Evolutionary conservation across 2,329 filamentous ascomycete species (phyloP), one percentile per base, ranked within the genome.

Genomic region (Monilinia vaccinii-corymbosi): DNA sequence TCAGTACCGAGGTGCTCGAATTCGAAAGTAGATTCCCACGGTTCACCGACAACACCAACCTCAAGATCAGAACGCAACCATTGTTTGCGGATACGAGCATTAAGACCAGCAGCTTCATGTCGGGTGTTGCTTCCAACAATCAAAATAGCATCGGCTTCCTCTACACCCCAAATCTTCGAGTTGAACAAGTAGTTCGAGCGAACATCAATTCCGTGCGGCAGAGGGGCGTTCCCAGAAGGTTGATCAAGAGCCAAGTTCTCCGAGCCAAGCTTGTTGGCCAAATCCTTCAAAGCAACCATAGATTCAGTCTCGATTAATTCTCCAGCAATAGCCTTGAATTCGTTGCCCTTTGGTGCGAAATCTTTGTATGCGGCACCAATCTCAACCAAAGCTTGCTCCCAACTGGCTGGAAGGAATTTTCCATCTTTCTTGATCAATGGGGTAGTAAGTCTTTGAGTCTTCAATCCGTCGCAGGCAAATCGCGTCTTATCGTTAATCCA

Each of bases 401-500:
- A 99, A 36, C 91, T 89, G 18, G 87, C 90, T 32, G 94, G 91
- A 74, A 92, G 85, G 74, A 99, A 97, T 73, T 93, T 91, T 71
- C 92, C 88, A 62, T 95, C 88, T 61, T 87, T 86, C 68, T 92
- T 89, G 70, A 97, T 86, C 64, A 99, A 78, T 46, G 94, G 94
- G 66, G 93, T 94, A 40, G 94, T 97, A 60, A 99, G 80, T 72
- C 94, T 85, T 77, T 99, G 94, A 50, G 93, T 97, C 83, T 92
- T 96, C 66, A 99, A 81, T 53, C 94, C 94, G 73, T 99, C 94
- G 73, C 92, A 96, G 46, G 94, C 93, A 74, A 97, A 99, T 66
- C 94, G 86, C 45, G 91, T 87, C 82, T 97, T 99, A 79, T 99
- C 94, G 76, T 97, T 94, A 75, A 99, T 97, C 94, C 94, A 99